Conservation (phyloP, 73 alveolate genomes). For the Paramecium bursaria region DNA sequence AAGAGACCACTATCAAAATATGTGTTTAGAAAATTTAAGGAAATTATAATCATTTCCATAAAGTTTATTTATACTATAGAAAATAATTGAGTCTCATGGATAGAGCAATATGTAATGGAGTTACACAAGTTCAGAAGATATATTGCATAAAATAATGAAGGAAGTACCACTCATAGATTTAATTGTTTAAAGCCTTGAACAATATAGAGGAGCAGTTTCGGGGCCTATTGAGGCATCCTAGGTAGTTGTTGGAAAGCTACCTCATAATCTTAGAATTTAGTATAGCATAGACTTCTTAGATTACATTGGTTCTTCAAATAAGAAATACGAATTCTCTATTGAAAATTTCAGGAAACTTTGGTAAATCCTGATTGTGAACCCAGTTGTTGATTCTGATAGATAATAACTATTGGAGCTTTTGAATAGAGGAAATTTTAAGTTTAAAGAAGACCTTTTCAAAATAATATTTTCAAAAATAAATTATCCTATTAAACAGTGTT, state of each 20-base stretch:
- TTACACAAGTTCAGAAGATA: slow-evolving; percentile 3
- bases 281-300: slow-evolving; percentile 41
- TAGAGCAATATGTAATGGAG: neutral
- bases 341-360: slow-evolving; percentile 48
- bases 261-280: slow-evolving; percentile 16
- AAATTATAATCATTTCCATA: slow-evolving; percentile 22
- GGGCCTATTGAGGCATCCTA: neutral
- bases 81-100: slow-evolving; percentile 38
- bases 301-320: slow-evolving; percentile 41
- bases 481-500: slow-evolving; percentile 41
- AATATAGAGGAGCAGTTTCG: neutral
- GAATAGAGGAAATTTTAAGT: slow-evolving; percentile 13
- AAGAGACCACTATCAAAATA: neutral
- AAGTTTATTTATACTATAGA: slow-evolving; percentile 27
- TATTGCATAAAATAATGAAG: slow-evolving; percentile 16
- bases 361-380: slow-evolving; percentile 12
- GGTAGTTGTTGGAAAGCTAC: slow-evolving; percentile 8
- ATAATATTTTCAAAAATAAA: neutral
- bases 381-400: slow-evolving; percentile 31
- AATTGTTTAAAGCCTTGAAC: slow-evolving; percentile 26
- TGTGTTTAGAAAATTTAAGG: slow-evolving; percentile 22
- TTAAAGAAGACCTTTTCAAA: slow-evolving; percentile 40
- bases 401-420: slow-evolving; percentile 17
- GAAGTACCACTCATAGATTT: slow-evolving; percentile 37
- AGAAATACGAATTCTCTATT: slow-evolving; percentile 32